Evolutionary conservation across 1,284 basidiomycete genomes (phyloP).

Genomic region (Leccinum fuscescens): DNA sequence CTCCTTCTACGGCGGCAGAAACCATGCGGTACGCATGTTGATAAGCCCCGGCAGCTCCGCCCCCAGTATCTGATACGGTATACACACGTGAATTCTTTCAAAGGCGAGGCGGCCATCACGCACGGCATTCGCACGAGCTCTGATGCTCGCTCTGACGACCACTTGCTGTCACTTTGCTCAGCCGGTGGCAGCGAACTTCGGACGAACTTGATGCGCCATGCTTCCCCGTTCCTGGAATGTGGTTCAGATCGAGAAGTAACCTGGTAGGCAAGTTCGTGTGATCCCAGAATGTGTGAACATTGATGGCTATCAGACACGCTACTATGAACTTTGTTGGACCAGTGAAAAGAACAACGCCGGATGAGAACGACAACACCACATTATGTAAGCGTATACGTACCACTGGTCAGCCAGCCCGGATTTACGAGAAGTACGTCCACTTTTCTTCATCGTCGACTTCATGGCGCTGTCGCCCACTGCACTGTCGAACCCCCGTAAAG

Average conservation of each 20-base stretch:
- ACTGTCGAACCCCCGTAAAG: too few species aligned
- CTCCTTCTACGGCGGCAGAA: background rate
- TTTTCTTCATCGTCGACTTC: background rate
- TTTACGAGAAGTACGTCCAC: too few species aligned
- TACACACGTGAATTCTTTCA: background rate
- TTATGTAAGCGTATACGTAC: background rate
- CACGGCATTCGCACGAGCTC: background rate
- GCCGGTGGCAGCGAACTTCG: background rate
- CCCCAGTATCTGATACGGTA: background rate
- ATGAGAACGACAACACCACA: background rate
- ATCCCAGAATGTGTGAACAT: background rate
- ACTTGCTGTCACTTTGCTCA: background rate
- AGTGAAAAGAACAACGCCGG: background rate
- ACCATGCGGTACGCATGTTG: slow-evolving; percentile 7
- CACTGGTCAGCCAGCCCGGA: background rate
- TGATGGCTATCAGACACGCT: background rate
- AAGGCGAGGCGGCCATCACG: background rate
- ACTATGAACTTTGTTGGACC: background rate
- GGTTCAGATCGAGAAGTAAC: background rate
- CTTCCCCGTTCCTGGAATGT: background rate
- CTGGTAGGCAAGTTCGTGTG: background rate
- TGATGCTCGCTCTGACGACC: background rate
- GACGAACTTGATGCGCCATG: background rate
- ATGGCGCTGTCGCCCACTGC: background rate
- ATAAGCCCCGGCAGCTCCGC: background rate